These are phyloP conservation scores for Nosema muscidifuracis DNA, from an alignment of 371 early-diverging fungal genomes.

Conservation along the genomic window DNA sequence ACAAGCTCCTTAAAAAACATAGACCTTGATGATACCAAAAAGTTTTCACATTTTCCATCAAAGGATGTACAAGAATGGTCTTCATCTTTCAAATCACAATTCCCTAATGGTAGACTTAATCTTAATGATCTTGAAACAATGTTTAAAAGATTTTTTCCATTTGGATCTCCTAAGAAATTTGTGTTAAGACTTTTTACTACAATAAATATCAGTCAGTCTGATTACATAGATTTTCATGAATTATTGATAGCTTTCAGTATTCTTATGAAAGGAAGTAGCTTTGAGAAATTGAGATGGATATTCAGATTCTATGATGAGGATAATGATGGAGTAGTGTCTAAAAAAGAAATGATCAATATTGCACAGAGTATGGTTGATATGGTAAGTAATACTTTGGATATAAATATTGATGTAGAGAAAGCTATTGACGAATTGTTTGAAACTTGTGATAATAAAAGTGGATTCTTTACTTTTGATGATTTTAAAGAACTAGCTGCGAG, in stretches of 20 bases:
- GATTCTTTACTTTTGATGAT: slow-evolving; percentile 59
- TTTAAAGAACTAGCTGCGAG: slow-evolving; percentile 42
- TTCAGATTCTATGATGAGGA: slow-evolving; percentile 61
- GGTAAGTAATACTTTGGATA: slow-evolving; percentile 37
- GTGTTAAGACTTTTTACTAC: slow-evolving; percentile 48
- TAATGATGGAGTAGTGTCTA: slow-evolving; percentile 53
- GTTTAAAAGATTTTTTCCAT: slow-evolving; percentile 52
- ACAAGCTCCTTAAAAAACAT: slow-evolving; percentile 11
- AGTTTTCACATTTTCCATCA: slow-evolving; percentile 54
- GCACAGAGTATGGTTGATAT: slow-evolving; percentile 44
- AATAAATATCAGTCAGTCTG: slow-evolving; percentile 55
- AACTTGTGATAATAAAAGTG: slow-evolving; percentile 37
- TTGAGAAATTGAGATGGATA: slow-evolving; percentile 59
- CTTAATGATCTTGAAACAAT: slow-evolving; percentile 43
- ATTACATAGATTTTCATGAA: slow-evolving; percentile 53
- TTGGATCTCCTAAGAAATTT: slow-evolving; percentile 50
- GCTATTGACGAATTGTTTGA: slow-evolving; percentile 38
- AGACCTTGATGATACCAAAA: slow-evolving; percentile 22
- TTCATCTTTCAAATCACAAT: slow-evolving; percentile 36
- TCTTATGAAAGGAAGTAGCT: slow-evolving; percentile 48
- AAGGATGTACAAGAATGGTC: slow-evolving; percentile 54
- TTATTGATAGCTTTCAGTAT: slow-evolving; percentile 58
- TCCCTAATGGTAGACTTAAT: slow-evolving; percentile 48
- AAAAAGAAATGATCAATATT: slow-evolving; percentile 41
- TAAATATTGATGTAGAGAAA: slow-evolving; percentile 26